Conservation (phyloP, 139 green algal species). For the Zygnema cylindricum region DNA sequence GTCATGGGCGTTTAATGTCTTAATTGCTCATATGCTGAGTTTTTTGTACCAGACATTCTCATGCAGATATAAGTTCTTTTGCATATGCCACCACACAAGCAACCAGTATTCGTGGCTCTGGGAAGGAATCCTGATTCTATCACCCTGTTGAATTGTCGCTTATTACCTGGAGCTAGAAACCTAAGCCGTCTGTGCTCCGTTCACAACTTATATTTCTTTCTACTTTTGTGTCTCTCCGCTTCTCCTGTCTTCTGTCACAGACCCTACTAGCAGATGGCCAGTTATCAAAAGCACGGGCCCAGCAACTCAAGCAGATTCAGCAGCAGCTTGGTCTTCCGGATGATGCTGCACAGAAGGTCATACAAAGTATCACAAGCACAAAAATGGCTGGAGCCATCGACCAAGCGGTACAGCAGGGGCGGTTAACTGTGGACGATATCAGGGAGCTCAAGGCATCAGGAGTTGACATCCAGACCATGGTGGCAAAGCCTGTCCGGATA, state of each 20-base stretch:
- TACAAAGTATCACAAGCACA: conserved; percentile 72
- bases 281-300: conserved; percentile 76
- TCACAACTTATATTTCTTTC: not conserved
- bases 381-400: conserved; percentile 61
- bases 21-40: too few relatives aligned
- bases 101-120: too few relatives aligned
- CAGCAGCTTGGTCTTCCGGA: conserved; percentile 83
- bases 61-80: too few relatives aligned
- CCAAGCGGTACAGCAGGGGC: conserved; percentile 68
- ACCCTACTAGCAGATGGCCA: conserved; percentile 73
- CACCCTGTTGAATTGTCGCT: too few relatives aligned
- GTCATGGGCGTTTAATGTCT: too few relatives aligned
- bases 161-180: too few relatives aligned
- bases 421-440: conserved; percentile 64
- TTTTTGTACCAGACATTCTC: too few relatives aligned
- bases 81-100: too few relatives aligned
- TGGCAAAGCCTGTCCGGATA: conserved; percentile 69
- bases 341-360: conserved; percentile 84
- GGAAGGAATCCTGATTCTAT: too few relatives aligned
- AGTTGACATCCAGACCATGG: conserved; percentile 72
- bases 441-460: conserved; percentile 64
- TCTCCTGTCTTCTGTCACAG: too few relatives aligned
- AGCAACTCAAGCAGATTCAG: conserved; percentile 82
- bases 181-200: too few relatives aligned
- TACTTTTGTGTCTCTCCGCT: not conserved